These are phyloP conservation scores for Fusarium temperatum DNA, from an alignment of 2,329 filamentous ascomycete genomes.

Conservation along the genomic window DNA sequence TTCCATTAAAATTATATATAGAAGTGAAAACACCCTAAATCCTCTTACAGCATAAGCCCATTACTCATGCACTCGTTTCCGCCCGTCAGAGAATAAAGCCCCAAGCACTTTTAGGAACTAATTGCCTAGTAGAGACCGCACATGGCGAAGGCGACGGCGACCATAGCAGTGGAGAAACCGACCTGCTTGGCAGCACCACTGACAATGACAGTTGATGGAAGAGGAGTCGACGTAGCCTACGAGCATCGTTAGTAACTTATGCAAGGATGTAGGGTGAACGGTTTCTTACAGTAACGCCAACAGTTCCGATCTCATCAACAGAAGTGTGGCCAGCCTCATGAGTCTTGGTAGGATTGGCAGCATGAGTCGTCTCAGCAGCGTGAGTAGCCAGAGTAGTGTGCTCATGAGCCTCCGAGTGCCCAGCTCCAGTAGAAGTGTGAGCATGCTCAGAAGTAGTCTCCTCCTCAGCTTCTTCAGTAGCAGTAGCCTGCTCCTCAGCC, in stretches of 20 bases:
- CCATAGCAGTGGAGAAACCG: slow-evolving; percentile 1
- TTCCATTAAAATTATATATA: not conserved
- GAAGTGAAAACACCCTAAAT: not conserved
- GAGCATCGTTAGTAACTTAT: not conserved
- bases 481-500: not conserved
- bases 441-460: not conserved
- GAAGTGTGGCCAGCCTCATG: not conserved
- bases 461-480: not conserved
- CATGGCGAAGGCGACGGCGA: not conserved
- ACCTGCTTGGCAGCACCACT: slow-evolving; percentile 21
- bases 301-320: slow-evolving; percentile 15
- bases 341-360: not conserved
- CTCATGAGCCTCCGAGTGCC: not conserved
- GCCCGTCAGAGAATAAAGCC: rapidly evolving
- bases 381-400: not conserved
- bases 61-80: not conserved
- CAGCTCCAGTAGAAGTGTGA: not conserved
- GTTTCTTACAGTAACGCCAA: slow-evolving; percentile 18
- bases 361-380: not conserved
- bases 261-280: not conserved
- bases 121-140: slow-evolving; percentile 5
- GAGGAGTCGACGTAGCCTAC: slow-evolving; percentile 6
- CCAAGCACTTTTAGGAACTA: rapidly evolving
- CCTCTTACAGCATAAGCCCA: not conserved
- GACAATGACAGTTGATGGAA: slow-evolving; percentile 5